Conservation (phyloP, 306 rosid species). For the Gastrolobium bilobum region DNA sequence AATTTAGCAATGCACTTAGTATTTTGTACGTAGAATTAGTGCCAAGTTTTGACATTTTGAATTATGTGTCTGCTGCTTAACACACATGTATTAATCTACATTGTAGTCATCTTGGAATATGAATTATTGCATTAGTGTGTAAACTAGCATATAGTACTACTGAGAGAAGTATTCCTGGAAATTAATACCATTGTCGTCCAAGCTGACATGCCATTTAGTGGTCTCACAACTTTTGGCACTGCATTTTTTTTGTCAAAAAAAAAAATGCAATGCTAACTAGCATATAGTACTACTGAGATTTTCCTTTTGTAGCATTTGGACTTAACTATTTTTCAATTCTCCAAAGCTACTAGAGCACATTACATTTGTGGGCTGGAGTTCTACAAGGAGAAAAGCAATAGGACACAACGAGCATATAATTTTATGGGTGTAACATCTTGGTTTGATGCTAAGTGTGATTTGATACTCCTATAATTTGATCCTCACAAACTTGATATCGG, state of each 20-base stretch:
- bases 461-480: conserved; percentile 84
- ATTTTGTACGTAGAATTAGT: not conserved
- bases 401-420: conserved; percentile 88
- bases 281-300: not conserved
- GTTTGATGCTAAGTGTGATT: conserved; percentile 95
- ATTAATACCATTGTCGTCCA: conserved; percentile 92
- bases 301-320: conserved; percentile 31
- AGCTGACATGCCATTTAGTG: conserved; percentile 96
- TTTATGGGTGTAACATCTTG: conserved; percentile 94
- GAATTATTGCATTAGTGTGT: conserved; percentile 37
- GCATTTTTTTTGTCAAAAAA: conserved; percentile 86
- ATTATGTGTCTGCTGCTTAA: not conserved
- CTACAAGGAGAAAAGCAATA: conserved; percentile 94
- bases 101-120: conserved; percentile 38
- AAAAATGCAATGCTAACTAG: no score
- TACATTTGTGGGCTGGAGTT: conserved; percentile 95
- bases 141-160: conserved; percentile 41
- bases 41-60: conserved; percentile 26
- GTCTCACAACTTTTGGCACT: conserved; percentile 89
- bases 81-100: conserved; percentile 2
- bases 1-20: not conserved
- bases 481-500: conserved; percentile 96
- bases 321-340: conserved; percentile 16
- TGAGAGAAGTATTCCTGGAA: conserved; percentile 95
- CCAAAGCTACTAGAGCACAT: conserved; percentile 83